A percentile compares a stretch with the other conserved stretches of the same genome.
Conservation (phyloP, 225 moss, liverwort and hornwort genomes). For the Pseudoscleropodium purum region DNA sequence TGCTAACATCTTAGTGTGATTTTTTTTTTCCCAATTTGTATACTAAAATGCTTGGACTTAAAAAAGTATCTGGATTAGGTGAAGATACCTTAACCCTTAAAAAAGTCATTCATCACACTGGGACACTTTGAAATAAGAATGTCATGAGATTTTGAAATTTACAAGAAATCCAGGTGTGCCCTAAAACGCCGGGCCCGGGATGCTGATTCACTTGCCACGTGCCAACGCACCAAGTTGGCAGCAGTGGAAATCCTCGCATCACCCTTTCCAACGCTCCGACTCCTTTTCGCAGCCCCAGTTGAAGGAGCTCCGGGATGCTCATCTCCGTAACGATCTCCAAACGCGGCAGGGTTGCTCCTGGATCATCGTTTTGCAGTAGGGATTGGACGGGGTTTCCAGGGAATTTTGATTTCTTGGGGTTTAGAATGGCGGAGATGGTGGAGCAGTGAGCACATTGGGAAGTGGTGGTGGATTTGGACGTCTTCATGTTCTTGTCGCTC, state of each 20-base stretch:
- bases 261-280: background rate
- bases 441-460: background rate
- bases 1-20: background rate
- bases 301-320: background rate
- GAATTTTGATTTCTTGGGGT: background rate
- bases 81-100: background rate
- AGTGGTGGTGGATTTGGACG: background rate
- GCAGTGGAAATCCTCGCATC: background rate
- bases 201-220: background rate
- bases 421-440: background rate
- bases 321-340: background rate
- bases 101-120: too few species aligned
- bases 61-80: background rate
- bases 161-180: background rate
- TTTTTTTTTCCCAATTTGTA: background rate
- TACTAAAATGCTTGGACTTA: fast-evolving
- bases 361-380: background rate
- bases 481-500: too few species aligned
- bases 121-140: too few species aligned
- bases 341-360: background rate
- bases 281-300: background rate
- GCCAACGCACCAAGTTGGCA: background rate
- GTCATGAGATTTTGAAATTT: background rate
- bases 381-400: background rate
- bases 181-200: background rate